Conservation (phyloP, 768 basidiomycete species). For the Pleurotus citrinopileatus region DNA sequence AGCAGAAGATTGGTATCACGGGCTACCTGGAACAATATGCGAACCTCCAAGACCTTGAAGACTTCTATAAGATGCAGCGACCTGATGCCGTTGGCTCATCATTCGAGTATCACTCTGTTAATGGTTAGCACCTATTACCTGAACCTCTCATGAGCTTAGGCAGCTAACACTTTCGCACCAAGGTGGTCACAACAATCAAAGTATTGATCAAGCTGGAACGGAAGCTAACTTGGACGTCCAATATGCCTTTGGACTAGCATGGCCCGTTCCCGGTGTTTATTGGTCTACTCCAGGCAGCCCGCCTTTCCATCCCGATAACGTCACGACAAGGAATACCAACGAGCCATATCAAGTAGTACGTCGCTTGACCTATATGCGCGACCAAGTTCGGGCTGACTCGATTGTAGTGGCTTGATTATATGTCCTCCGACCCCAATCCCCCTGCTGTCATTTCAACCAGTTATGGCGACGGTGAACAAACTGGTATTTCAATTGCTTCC, state of each 20-base stretch:
- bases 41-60: constrained; percentile 49
- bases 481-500: constrained; percentile 37
- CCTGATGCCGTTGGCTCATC: constrained; percentile 47
- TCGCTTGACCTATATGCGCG: background rate
- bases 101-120: constrained; percentile 52
- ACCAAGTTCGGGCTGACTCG: background rate
- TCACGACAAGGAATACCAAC: constrained; percentile 36
- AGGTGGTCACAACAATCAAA: constrained; percentile 67
- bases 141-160: constrained; percentile 11
- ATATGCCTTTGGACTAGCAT: constrained; percentile 62
- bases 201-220: constrained; percentile 42
- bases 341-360: constrained; percentile 24
- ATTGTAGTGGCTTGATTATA: constrained; percentile 52
- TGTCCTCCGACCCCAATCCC: constrained; percentile 40
- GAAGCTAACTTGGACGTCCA: constrained; percentile 73
- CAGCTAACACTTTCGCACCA: constrained; percentile 7
- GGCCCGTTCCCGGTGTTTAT: constrained; percentile 57
- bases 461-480: constrained; percentile 73
- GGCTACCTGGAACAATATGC: constrained; percentile 53
- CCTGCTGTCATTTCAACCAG: constrained; percentile 70
- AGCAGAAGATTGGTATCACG: constrained; percentile 52
- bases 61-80: constrained; percentile 46
- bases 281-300: constrained; percentile 63
- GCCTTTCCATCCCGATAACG: constrained; percentile 49
- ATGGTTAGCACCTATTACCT: constrained; percentile 36